Base-by-base conservation (phyloP, 2,329 filamentous ascomycete species). In the Penicillium occitanis region DNA sequence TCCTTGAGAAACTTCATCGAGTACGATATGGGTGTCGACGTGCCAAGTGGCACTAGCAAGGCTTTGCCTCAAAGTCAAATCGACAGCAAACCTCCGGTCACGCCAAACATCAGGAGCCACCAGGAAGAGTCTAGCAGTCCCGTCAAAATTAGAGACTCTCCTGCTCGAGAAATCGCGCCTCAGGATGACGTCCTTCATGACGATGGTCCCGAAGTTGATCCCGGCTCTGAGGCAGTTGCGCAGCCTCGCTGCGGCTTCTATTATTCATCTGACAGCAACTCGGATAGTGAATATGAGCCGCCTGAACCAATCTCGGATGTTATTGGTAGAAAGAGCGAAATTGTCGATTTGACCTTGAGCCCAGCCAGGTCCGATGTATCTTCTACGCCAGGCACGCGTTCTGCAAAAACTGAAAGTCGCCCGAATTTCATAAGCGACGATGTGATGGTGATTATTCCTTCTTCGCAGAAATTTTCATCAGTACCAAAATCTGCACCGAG, bases 311-410 rank as follows among this genome's bases (percentile, higher is more conserved):
- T 67, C 42, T 11, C 61, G 14, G 19, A 42, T 2, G 30, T 65
- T 30, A 35, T 30, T 11, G 51, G 35, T 19, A 28, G 53, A 53
- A 64, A 67, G 37, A 55, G 69, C 57, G 72, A 74, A 10, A 57
- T 70, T 17, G 73, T 78, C 50, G 79, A 81, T 69, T 70, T 81
- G 46, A 80, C 75, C 5, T 58, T 61, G 40, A 73, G 73, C 28
- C 70, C 70, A 11, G 64, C 70, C n/a, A 53, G 11, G 28, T 44
- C 50, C 25, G 44, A 63, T 40, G 28, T 28, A 14, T 30, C 46
- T 44, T 42, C 59, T 4, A 22, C 40, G 10, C 30, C 30, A 25
- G 50, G n/a, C 28, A 80, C 78, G 0, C 78, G 78, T 6, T 75
- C 76, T 33, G 64, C 79, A 7, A 77, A 79, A 68, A 58, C 42